A percentile compares a stretch with the other conserved stretches of the same genome.
phyloP scores from a whole-genome alignment of 306 rosid species.

The Cucurbita maxima region DNA sequence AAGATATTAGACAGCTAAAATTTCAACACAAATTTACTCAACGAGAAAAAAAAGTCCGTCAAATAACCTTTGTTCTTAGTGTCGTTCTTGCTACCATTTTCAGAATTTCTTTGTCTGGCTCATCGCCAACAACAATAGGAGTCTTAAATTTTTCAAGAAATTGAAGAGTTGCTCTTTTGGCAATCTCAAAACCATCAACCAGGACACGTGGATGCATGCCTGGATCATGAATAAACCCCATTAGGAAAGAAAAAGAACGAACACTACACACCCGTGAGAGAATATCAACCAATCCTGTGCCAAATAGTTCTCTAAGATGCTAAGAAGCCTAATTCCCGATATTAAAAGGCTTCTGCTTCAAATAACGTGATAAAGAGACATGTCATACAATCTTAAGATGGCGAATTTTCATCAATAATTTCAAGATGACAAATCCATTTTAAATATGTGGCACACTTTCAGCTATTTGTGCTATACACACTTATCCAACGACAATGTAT shows the following conservation, averaged over 20 bases:
- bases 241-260: neutral
- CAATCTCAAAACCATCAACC: slow-evolving; percentile 97
- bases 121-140: slow-evolving; percentile 70
- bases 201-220: slow-evolving; percentile 98
- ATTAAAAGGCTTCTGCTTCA: neutral
- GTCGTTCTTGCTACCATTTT: slow-evolving; percentile 94
- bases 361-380: neutral
- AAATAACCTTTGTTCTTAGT: slow-evolving; percentile 67
- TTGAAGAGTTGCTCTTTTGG: slow-evolving; percentile 77
- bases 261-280: neutral
- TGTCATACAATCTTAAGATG: neutral
- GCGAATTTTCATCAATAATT: neutral
- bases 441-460: neutral
- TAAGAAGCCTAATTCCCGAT: neutral
- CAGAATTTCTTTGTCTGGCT: slow-evolving; percentile 84
- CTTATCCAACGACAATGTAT: neutral
- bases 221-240: slow-evolving; percentile 10
- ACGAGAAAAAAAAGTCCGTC: neutral
- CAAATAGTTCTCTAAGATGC: neutral
- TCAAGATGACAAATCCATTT: neutral
- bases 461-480: neutral
- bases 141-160: slow-evolving; percentile 83
- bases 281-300: neutral
- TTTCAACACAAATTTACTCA: neutral
- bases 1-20: neutral